Evolutionary conservation across 2,329 filamentous ascomycete genomes (phyloP), one percentile per base, ranked within the genome.

Genomic region (Phymatotrichopsis omnivora): DNA sequence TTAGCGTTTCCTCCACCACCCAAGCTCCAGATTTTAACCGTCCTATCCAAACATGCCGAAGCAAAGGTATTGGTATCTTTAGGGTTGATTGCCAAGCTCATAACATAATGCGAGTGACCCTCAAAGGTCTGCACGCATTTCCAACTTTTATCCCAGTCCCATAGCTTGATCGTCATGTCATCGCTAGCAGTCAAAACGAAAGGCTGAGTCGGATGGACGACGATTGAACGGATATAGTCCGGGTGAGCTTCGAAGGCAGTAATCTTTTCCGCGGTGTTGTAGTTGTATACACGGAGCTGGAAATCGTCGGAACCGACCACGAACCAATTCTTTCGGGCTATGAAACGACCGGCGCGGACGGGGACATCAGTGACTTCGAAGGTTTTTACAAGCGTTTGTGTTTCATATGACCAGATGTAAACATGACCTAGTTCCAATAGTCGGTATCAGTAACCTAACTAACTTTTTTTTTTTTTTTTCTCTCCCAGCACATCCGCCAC

Each of bases 111-210:
- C 58, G 80, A 83, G 63, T 98, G 93, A 23, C 91, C 91, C 64
- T 96, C 89, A 60, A 95, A 98, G 33, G 93, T 78, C 65, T 94
- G 86, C 24, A 96, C 85, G 62, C 89, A 96, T 65, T 95, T 94
- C 91, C 91, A 98, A 57, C 78, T 78, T 66, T 91, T 93, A 60
- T 98, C 91, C 91, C 91, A 98, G 64, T 98, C 87, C 87, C 91
- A 98, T 39, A 95, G 73, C 73, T 91, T 94, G 63, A 95, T 94
- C 46, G 86, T 94, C 86, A 94, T 93, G 64, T 95, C 87, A 81
- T 95, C 87, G 54, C 84, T 91, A 54, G 91, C 91, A 43, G 91
- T 98, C 49, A 98, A 73, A 42, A 96, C 85, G 61, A 95, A 96
- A 1, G 91, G 87, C 62, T 94, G 86, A 33, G 86, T 86, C 5